Conservation (phyloP, 306 rosid genomes). For the Corylus americana region DNA sequence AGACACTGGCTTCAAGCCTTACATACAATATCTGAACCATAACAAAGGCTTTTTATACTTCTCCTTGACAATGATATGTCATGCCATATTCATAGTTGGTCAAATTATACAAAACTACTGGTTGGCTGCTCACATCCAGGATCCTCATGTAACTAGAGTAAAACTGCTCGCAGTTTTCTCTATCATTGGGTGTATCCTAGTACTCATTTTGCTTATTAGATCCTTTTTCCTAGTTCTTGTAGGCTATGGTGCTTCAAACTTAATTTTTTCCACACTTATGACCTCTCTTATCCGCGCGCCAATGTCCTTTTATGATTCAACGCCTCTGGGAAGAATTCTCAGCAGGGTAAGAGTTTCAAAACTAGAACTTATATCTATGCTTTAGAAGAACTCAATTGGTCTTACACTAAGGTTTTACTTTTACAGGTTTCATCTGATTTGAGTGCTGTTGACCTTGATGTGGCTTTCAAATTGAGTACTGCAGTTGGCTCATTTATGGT, state of each 20-base stretch:
- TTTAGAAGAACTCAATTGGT: background rate
- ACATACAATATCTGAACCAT: slow-evolving; percentile 56
- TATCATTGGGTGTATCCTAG: slow-evolving; percentile 24
- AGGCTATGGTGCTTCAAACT: slow-evolving; percentile 43
- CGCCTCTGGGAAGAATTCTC: slow-evolving; percentile 65
- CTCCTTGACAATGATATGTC: slow-evolving; percentile 20
- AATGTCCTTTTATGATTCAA: slow-evolving; percentile 60
- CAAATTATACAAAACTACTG: slow-evolving; percentile 47
- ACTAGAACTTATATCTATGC: slow-evolving; percentile 8
- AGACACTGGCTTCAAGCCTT: slow-evolving; percentile 53
- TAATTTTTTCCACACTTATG: slow-evolving; percentile 36
- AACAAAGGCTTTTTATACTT: slow-evolving; percentile 46
- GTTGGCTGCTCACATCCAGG: slow-evolving; percentile 54
- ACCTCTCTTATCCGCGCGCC: slow-evolving; percentile 61
- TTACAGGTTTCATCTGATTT: slow-evolving; percentile 53
- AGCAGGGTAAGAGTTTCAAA: slow-evolving; percentile 42
- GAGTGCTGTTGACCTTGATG: slow-evolving; percentile 51
- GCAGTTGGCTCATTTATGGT: slow-evolving; percentile 17
- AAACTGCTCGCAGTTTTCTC: slow-evolving; percentile 38
- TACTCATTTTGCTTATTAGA: slow-evolving; percentile 33
- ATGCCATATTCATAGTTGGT: slow-evolving; percentile 33
- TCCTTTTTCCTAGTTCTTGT: slow-evolving; percentile 18
- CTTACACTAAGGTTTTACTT: background rate
- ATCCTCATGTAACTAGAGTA: slow-evolving; percentile 26
- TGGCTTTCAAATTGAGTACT: slow-evolving; percentile 25